Evolutionary conservation across 2,329 filamentous ascomycete genomes (phyloP).

Genomic region (Leptographium radiaticola): DNA sequence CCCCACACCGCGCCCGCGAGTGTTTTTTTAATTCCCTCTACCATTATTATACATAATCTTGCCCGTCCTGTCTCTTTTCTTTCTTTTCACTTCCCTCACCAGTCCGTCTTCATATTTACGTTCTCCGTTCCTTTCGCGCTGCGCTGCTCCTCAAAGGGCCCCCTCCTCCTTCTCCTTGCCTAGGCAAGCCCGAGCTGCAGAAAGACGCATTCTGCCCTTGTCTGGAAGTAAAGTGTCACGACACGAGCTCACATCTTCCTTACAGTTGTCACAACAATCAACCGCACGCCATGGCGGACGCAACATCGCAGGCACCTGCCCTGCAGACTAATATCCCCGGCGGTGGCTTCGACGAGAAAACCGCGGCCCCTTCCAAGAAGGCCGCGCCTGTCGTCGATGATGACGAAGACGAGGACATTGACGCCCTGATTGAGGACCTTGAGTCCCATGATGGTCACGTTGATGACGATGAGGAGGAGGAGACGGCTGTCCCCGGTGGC

Average conservation of each 20-base stretch:
- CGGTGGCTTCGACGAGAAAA: conserved; percentile 54
- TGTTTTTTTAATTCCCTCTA: conserved; percentile 2
- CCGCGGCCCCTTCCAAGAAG: conserved; percentile 20
- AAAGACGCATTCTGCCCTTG: conserved; percentile 6
- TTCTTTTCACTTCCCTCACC: conserved; percentile 1
- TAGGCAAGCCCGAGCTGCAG: conserved; percentile 8
- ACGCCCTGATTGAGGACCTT: conserved; percentile 76
- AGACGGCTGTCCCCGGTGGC: conserved; percentile 31
- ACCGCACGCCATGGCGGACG: conserved; percentile 36
- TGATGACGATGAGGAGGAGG: conserved; percentile 47
- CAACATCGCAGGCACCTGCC: conserved; percentile 38
- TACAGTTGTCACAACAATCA: conserved; percentile 2
- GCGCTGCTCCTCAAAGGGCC: not conserved
- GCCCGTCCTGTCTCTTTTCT: not conserved
- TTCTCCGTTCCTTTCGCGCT: conserved; percentile 1
- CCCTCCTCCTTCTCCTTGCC: conserved; percentile 1
- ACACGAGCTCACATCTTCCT: not conserved
- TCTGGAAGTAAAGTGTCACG: too few relatives aligned
- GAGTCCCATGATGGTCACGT: conserved; percentile 66
- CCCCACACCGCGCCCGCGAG: conserved; percentile 6
- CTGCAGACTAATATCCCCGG: conserved; percentile 52
- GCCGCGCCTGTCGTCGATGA: conserved; percentile 38
- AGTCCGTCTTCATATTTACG: not conserved
- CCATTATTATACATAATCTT: conserved; percentile 5
- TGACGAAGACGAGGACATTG: conserved; percentile 72